Base-by-base conservation (phyloP, 192 early-diverging fungal species). In the Gaertneriomyces semiglobifer region DNA sequence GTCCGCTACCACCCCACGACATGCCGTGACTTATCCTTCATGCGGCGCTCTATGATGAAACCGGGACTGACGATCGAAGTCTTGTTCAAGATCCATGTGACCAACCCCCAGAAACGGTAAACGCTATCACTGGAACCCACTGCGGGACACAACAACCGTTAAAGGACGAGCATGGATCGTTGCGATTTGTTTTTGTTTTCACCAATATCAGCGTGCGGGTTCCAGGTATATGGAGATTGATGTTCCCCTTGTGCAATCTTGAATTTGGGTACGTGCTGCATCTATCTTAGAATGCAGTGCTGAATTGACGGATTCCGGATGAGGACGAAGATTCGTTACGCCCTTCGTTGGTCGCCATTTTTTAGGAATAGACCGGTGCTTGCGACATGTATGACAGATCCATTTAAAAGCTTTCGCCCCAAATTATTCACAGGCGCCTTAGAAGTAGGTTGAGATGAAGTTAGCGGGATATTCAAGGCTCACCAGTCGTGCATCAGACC, bases 21-120 rank as follows among this genome's bases (percentile, higher is more conserved):
- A 9, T 48, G 9, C 9, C 47, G 9, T n/a, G 47, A 11, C 59
- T 60, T 9, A 43, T 74, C 45, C 72, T 68, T 58, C 70, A 74
- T 53, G 73, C 58, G 8, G 72, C 73, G 7, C 57, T 74, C 25
- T 74, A 63, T 62, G 57, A 51, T 7, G 55, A 12, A 19, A 48
- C 72, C 46, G 69, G 73, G 39, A 73, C 38, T 33, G 69, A 74
- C 40, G 73, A 74, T 16, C 59, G 66, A 20, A 69, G 60, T 57
- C 16, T 73, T 25, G 66, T 73, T 39, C 44, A 54, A 9, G 63
- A 73, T 48, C 14, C 44, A 11, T 44, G 44, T 14, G 11, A 11
- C 71, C 46, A 46, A 10, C 65, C 9, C 19, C 44, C 20, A 42
- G 66, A 14, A 42, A 55, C 16, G 65, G 43, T 44, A 1, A 25